Evolutionary conservation across 2,329 filamentous ascomycete genomes (phyloP).

Genomic region (Myriosclerotinia duriaeana): DNA sequence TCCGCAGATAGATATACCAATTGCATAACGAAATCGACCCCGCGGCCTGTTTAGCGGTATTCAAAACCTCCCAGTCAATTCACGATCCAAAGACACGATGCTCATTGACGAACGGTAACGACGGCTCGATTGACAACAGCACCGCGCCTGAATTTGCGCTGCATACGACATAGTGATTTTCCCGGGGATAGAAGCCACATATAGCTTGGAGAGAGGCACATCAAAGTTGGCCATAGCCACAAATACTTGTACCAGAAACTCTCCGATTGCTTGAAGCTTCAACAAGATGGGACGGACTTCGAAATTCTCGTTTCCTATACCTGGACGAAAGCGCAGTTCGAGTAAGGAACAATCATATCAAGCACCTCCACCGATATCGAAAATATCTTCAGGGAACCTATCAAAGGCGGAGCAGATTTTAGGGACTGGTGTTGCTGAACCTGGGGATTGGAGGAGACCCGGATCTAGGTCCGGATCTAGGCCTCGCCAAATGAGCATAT

Average conservation of each 20-base stretch:
- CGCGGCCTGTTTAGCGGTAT: slow-evolving; percentile 1
- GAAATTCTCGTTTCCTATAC: slow-evolving; percentile 42
- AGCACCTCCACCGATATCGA: slow-evolving; percentile 15
- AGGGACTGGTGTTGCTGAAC: slow-evolving; percentile 25
- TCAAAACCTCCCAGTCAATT: slow-evolving; percentile 3
- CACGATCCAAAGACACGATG: slow-evolving; percentile 21
- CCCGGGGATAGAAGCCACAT: background rate
- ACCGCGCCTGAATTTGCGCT: slow-evolving; percentile 20
- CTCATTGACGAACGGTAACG: slow-evolving; percentile 20
- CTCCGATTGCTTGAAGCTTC: background rate
- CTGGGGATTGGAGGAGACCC: slow-evolving; percentile 35
- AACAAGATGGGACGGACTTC: slow-evolving; percentile 40
- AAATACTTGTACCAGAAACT: slow-evolving; percentile 2
- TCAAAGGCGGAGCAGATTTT: slow-evolving; percentile 41
- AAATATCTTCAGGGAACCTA: slow-evolving; percentile 24
- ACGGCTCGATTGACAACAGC: slow-evolving; percentile 13
- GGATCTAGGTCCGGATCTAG: slow-evolving; percentile 35
- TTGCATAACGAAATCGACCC: background rate
- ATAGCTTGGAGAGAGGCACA: background rate
- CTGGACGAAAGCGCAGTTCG: slow-evolving; percentile 36
- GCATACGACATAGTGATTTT: background rate
- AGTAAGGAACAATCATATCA: slow-evolving; percentile 25
- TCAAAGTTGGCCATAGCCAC: slow-evolving; percentile 3
- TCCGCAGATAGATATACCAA: background rate
- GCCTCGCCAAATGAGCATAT: slow-evolving; percentile 44